phyloP scores from a whole-genome alignment of 345 rosid genomes.

The Citrus sp. region DNA sequence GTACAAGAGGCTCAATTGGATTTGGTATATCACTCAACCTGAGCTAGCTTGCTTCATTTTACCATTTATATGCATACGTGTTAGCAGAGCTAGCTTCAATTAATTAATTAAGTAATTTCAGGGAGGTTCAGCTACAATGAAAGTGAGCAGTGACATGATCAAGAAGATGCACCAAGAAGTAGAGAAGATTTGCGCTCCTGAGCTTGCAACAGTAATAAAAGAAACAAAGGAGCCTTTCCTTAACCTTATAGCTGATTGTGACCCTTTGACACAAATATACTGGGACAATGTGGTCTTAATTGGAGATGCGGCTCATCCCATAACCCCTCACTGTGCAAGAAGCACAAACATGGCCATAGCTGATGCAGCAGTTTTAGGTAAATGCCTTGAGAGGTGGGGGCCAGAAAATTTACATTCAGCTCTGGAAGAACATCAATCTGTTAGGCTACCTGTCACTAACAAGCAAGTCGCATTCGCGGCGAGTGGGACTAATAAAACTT shows the following conservation, averaged over 20 bases:
- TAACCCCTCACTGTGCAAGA: slow-evolving; percentile 39
- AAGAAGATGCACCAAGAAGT: slow-evolving; percentile 55
- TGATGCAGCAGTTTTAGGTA: no score
- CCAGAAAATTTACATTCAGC: no score
- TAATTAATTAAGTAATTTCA: slow-evolving; percentile 10
- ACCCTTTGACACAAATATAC: slow-evolving; percentile 44
- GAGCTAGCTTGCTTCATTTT: slow-evolving; percentile 27
- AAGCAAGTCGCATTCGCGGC: slow-evolving; percentile 58
- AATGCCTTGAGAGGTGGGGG: no score
- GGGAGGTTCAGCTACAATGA: slow-evolving; percentile 59
- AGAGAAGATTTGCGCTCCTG: slow-evolving; percentile 56
- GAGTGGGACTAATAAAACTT: slow-evolving; percentile 58
- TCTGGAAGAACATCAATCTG: no score
- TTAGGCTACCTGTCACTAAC: slow-evolving; percentile 34
- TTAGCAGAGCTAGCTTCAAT: no score
- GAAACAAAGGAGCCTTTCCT: slow-evolving; percentile 72
- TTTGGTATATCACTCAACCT: slow-evolving; percentile 63
- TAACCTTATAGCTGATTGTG: slow-evolving; percentile 63
- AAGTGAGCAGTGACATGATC: slow-evolving; percentile 54
- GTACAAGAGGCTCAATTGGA: slow-evolving; percentile 59
- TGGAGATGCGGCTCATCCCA: slow-evolving; percentile 84
- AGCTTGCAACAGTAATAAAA: slow-evolving; percentile 48
- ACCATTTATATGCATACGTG: not conserved
- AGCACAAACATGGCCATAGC: no score
- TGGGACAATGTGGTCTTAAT: slow-evolving; percentile 58